phyloP scores from a whole-genome alignment of 805 yeast species.

The Kuraishia cidri region DNA sequence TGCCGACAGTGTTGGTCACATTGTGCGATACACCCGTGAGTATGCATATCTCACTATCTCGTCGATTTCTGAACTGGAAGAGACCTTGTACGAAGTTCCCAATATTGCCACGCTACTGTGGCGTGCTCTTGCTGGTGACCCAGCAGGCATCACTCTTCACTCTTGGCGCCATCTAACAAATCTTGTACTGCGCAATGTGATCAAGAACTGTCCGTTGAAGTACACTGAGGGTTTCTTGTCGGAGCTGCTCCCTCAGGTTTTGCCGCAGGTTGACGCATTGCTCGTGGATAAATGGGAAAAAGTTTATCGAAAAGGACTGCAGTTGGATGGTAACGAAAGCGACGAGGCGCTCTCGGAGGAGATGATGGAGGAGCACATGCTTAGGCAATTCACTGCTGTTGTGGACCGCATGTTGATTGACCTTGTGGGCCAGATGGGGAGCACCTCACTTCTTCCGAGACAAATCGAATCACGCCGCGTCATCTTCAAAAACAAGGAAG shows the following conservation, averaged over 20 bases:
- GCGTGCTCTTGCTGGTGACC: slow-evolving; percentile 80
- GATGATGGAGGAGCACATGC: slow-evolving; percentile 94
- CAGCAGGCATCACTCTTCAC: slow-evolving; percentile 83
- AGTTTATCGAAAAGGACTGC: slow-evolving; percentile 49
- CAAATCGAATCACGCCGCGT: slow-evolving; percentile 59
- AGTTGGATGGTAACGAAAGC: slow-evolving; percentile 35
- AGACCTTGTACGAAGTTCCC: slow-evolving; percentile 80
- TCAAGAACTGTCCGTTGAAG: slow-evolving; percentile 79
- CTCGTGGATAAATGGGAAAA: slow-evolving; percentile 70
- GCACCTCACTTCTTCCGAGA: slow-evolving; percentile 36
- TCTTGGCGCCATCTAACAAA: slow-evolving; percentile 97
- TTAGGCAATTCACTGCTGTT: slow-evolving; percentile 88
- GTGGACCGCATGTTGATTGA: slow-evolving; percentile 83
- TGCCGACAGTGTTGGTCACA: slow-evolving; percentile 97
- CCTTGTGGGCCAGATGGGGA: slow-evolving; percentile 70
- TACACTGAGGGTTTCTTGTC: slow-evolving; percentile 62
- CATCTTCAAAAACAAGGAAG: slow-evolving; percentile 52
- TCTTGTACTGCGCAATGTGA: slow-evolving; percentile 75
- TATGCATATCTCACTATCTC: slow-evolving; percentile 88
- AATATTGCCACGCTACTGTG: slow-evolving; percentile 68
- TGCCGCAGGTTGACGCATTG: slow-evolving; percentile 65
- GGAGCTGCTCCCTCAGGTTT: slow-evolving; percentile 69
- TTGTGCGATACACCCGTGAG: slow-evolving; percentile 90
- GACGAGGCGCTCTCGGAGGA: slow-evolving; percentile 85
- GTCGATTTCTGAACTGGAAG: slow-evolving; percentile 83